Percentiles rank a stretch among this genome's conserved stretches.
These are phyloP conservation scores for Vigna mungo DNA, from an alignment of 306 rosid species.

Conservation along the genomic window DNA sequence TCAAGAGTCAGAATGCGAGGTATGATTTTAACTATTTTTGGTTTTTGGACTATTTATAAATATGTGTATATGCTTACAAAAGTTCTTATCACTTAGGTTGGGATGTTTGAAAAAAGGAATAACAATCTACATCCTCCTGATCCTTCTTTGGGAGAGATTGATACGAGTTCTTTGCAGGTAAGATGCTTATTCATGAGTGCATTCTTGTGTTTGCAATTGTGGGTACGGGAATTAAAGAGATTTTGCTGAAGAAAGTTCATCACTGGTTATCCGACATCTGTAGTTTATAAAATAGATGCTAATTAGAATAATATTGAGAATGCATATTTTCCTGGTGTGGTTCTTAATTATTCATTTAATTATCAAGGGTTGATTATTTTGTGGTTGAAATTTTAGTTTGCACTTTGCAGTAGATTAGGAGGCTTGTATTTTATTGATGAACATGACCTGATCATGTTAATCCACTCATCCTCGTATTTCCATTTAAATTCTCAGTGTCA, in stretches of 20 bases:
- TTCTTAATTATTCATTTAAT: conserved; percentile 4
- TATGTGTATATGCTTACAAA: conserved; percentile 39
- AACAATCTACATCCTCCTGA: conserved; percentile 55
- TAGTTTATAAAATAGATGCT: conserved; percentile 2
- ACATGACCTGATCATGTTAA: not conserved
- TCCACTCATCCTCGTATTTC: not conserved
- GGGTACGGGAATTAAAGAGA: not conserved
- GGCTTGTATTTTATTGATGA: not conserved
- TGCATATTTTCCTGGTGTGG: not conserved
- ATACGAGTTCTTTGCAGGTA: conserved; percentile 72
- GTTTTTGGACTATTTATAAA: conserved; percentile 24
- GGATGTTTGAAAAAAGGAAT: conserved; percentile 55
- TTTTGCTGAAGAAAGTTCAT: conserved; percentile 8
- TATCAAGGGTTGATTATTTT: not conserved
- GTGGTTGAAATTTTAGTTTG: not conserved
- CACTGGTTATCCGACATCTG: conserved; percentile 8
- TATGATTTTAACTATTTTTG: conserved; percentile 36
- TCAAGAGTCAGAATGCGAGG: conserved; percentile 66
- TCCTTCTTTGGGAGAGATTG: conserved; percentile 61
- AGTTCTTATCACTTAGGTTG: conserved; percentile 53
- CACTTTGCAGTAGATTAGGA: not conserved
- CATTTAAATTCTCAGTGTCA: not conserved
- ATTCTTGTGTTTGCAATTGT: conserved; percentile 17
- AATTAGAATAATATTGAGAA: not conserved
- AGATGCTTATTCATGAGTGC: conserved; percentile 25